phyloP scores from a whole-genome alignment of 805 yeast species.

The Monosporozyma aerobia region DNA sequence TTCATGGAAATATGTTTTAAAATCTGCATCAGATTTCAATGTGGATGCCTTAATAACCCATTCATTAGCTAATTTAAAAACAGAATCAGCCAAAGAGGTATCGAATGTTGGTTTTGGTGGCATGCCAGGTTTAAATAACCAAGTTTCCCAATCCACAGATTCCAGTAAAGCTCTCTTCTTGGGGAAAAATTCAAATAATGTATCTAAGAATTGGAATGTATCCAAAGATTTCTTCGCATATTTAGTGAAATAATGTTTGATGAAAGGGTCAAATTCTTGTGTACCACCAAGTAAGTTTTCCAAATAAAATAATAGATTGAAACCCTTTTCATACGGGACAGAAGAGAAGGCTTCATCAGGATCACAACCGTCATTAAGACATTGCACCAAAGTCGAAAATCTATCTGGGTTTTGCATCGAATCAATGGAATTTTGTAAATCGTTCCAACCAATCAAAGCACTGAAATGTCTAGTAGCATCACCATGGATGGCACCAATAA shows the following conservation, averaged over 20 bases:
- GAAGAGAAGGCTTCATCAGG: conserved; percentile 86
- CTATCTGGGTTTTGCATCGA: conserved; percentile 50
- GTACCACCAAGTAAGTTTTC: conserved; percentile 62
- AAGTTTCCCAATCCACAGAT: conserved; percentile 71
- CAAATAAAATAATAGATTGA: conserved; percentile 63
- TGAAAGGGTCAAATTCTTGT: conserved; percentile 64
- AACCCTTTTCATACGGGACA: conserved; percentile 90
- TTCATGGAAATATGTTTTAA: conserved; percentile 32
- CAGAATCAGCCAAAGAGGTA: conserved; percentile 66
- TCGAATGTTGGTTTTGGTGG: conserved; percentile 83
- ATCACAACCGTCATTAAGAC: conserved; percentile 59
- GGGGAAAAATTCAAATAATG: conserved; percentile 56
- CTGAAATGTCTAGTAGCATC: conserved; percentile 69
- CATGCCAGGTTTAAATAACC: conserved; percentile 78
- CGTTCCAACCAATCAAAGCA: conserved; percentile 85
- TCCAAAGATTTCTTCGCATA: conserved; percentile 67
- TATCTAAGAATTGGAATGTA: conserved; percentile 70
- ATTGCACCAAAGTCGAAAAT: conserved; percentile 59
- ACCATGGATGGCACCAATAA: conserved; percentile 69
- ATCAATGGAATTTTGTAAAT: conserved; percentile 54
- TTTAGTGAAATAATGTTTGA: conserved; percentile 64
- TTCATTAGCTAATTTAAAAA: conserved; percentile 51
- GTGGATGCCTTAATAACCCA: conserved; percentile 44
- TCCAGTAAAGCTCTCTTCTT: conserved; percentile 47
- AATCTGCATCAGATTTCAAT: conserved; percentile 11